A percentile compares a stretch with the other conserved stretches of the same genome.
These are phyloP conservation scores for Aureobasidium musti DNA, from an alignment of 2,329 filamentous ascomycete genomes.

Conservation along the genomic window DNA sequence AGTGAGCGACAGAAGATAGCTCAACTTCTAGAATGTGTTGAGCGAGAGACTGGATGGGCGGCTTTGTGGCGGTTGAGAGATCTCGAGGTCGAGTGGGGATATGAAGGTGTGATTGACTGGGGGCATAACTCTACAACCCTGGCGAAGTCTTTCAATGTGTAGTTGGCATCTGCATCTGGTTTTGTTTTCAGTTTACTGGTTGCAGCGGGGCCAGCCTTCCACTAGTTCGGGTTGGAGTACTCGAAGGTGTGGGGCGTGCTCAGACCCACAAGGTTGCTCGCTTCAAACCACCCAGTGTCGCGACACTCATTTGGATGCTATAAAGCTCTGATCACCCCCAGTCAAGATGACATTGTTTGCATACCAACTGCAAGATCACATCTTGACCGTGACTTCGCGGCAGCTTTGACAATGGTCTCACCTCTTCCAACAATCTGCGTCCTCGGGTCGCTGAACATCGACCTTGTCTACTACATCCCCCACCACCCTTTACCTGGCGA, in stretches of 20 bases:
- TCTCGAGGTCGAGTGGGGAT: conserved; percentile 13
- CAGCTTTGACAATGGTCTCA: neutral
- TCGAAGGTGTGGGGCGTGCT: neutral
- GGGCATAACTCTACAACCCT: neutral
- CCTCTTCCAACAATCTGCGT: conserved; percentile 46
- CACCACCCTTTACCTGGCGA: conserved; percentile 83
- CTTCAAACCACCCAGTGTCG: neutral
- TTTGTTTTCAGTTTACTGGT: neutral
- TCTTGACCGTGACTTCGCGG: neutral
- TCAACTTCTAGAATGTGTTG: neutral
- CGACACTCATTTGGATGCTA: neutral
- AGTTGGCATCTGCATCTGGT: neutral
- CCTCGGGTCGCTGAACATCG: conserved; percentile 90
- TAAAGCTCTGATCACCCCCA: neutral
- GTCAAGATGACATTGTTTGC: neutral
- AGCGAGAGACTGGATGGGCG: conserved; percentile 18
- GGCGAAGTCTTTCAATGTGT: neutral
- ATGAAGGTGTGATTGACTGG: conserved; percentile 13
- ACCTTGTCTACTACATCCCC: conserved; percentile 84
- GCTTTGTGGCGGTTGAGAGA: conserved; percentile 9
- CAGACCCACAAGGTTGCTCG: neutral
- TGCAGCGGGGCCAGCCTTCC: neutral
- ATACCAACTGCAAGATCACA: neutral
- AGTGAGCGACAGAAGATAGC: conserved; percentile 11
- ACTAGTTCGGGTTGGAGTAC: neutral